These are phyloP conservation scores for Cynara cardunculus DNA, from an alignment of 129 eudicot species.

Conservation along the genomic window DNA sequence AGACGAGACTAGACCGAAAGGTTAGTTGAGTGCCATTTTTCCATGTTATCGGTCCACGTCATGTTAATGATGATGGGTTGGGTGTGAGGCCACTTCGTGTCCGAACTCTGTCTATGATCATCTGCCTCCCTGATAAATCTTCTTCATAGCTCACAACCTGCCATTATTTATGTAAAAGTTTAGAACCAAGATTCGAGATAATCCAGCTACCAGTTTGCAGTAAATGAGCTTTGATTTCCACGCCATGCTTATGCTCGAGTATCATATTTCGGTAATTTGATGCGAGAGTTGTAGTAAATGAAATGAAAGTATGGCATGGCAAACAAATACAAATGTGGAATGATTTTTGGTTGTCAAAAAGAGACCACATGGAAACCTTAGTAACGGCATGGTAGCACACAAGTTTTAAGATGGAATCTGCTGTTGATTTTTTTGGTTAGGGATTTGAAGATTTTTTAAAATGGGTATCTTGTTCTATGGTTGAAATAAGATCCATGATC, in stretches of 20 bases:
- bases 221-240: not conserved
- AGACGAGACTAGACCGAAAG: not conserved
- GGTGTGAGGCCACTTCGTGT: conserved; percentile 56
- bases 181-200: not conserved
- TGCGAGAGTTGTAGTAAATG: no score
- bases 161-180: conserved; percentile 7
- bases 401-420: no score
- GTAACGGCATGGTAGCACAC: no score
- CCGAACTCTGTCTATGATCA: conserved; percentile 88
- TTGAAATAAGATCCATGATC: no score
- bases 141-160: conserved; percentile 93
- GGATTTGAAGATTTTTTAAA: no score
- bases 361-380: not conserved
- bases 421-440: no score
- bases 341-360: not conserved
- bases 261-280: not conserved
- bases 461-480: no score
- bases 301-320: no score
- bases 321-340: not conserved
- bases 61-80: conserved; percentile 11
- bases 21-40: not conserved
- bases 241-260: not conserved
- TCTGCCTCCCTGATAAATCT: conserved; percentile 85
- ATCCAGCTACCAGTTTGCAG: not conserved
- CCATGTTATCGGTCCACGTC: not conserved